Evolutionary conservation across 148 eudicot species (phyloP).

Genomic region (Vaccinium darrowii): DNA sequence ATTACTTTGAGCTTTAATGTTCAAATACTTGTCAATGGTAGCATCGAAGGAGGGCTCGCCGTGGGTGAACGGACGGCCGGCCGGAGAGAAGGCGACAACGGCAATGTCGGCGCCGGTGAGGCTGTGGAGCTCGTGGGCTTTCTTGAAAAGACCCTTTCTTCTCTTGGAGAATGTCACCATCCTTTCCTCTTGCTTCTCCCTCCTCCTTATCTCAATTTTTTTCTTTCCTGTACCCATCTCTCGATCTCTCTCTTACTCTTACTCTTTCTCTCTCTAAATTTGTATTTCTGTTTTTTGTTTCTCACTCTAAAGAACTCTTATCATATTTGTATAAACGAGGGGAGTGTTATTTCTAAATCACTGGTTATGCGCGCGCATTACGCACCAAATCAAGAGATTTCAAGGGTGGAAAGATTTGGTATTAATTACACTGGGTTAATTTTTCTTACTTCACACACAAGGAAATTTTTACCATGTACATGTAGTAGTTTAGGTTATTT

Average conservation of each 20-base stretch:
- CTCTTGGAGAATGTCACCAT: conserved; percentile 17
- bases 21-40: neutral
- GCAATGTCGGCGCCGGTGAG: neutral
- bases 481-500: neutral
- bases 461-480: neutral
- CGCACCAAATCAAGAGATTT: neutral
- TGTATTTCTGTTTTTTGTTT: neutral
- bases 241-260: neutral
- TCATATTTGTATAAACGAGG: no score
- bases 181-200: neutral
- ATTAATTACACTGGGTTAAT: neutral
- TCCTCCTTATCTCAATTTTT: conserved; percentile 7
- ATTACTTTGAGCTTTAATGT: neutral
- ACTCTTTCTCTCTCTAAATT: neutral
- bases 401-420: neutral
- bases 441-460: neutral
- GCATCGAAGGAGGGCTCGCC: conserved; percentile 1
- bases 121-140: neutral
- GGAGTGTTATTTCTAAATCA: no score
- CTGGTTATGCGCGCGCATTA: no score
- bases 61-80: neutral
- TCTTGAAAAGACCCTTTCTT: conserved; percentile 17
- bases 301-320: neutral
- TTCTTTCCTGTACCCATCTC: conserved; percentile 13
- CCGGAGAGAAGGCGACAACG: conserved; percentile 1